Evolutionary conservation across 441 rosid species (phyloP).

Genomic region (Daphne laureola): DNA sequence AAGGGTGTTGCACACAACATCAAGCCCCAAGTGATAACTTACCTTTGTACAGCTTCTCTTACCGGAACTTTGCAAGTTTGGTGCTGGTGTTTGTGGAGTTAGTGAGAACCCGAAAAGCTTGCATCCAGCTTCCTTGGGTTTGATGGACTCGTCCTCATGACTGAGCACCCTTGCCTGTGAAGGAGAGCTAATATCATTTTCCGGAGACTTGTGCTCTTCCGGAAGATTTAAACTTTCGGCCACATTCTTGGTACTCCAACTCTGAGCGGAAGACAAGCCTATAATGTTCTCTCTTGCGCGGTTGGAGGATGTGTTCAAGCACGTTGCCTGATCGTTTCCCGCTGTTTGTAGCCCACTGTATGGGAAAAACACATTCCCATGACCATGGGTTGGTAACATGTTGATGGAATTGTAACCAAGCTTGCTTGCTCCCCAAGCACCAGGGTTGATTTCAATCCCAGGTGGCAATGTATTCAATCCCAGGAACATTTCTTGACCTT

Average conservation of each 20-base stretch:
- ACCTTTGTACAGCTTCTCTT: slow-evolving; percentile 97
- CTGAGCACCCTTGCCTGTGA: slow-evolving; percentile 25
- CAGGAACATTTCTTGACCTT: slow-evolving; percentile 96
- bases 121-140: slow-evolving; percentile 43
- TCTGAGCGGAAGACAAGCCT: slow-evolving; percentile 25
- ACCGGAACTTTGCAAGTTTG: slow-evolving; percentile 56
- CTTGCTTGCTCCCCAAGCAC: slow-evolving; percentile 43
- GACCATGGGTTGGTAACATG: slow-evolving; percentile 38
- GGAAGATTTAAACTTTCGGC: slow-evolving; percentile 28
- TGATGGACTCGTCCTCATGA: slow-evolving; percentile 30
- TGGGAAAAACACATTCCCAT: slow-evolving; percentile 34
- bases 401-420: slow-evolving; percentile 36
- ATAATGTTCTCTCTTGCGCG: slow-evolving; percentile 38
- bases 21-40: slow-evolving; percentile 19
- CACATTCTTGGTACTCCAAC: slow-evolving; percentile 24
- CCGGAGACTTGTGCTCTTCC: slow-evolving; percentile 31
- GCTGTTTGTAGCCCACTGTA: slow-evolving; percentile 26
- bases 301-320: slow-evolving; percentile 26
- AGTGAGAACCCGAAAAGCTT: slow-evolving; percentile 83
- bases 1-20: slow-evolving; percentile 6
- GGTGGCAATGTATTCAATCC: slow-evolving; percentile 49
- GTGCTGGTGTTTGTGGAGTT: slow-evolving; percentile 43
- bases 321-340: slow-evolving; percentile 26
- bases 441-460: slow-evolving; percentile 43
- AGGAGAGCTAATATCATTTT: slow-evolving; percentile 31